A percentile compares a stretch with the other conserved stretches of the same genome.
phyloP scores from a whole-genome alignment of 2,329 filamentous ascomycete genomes.

The Cercospora sojina region DNA sequence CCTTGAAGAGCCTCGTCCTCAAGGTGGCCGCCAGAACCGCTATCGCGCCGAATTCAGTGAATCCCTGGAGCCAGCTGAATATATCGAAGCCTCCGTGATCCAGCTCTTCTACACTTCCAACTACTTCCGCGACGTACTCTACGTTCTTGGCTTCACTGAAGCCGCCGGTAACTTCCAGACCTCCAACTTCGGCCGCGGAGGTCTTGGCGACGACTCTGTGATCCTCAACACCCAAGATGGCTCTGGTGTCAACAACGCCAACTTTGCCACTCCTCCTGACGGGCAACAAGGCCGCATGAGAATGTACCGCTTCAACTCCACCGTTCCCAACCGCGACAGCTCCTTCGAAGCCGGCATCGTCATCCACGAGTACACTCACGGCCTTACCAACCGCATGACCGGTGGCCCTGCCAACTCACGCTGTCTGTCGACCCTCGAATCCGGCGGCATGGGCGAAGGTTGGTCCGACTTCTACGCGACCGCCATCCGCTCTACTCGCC shows the following conservation, averaged over 20 bases:
- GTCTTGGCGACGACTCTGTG: slow-evolving; percentile 52
- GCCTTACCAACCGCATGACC: slow-evolving; percentile 58
- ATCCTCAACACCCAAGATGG: slow-evolving; percentile 60
- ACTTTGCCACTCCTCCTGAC: slow-evolving; percentile 57
- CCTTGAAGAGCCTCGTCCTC: slow-evolving; percentile 54
- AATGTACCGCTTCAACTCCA: slow-evolving; percentile 58
- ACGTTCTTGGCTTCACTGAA: slow-evolving; percentile 59
- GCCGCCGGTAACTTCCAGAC: slow-evolving; percentile 60
- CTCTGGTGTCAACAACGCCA: slow-evolving; percentile 56
- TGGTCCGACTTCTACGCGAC: slow-evolving; percentile 59
- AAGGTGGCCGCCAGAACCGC: slow-evolving; percentile 39
- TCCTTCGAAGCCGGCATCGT: slow-evolving; percentile 61
- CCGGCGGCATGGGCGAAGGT: slow-evolving; percentile 59
- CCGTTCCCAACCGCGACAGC: slow-evolving; percentile 53
- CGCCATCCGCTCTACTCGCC: slow-evolving; percentile 49
- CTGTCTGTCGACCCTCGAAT: slow-evolving; percentile 51
- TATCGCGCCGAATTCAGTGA: slow-evolving; percentile 40
- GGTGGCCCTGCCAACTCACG: slow-evolving; percentile 56
- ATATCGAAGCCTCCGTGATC: slow-evolving; percentile 56
- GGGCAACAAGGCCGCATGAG: slow-evolving; percentile 55
- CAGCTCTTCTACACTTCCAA: slow-evolving; percentile 64
- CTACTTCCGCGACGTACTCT: slow-evolving; percentile 59
- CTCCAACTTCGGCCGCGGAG: slow-evolving; percentile 57
- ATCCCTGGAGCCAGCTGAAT: slow-evolving; percentile 34
- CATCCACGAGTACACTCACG: slow-evolving; percentile 58